Evolutionary conservation across 2,329 filamentous ascomycete genomes (phyloP).

Genomic region (Mycocentrospora acerina): DNA sequence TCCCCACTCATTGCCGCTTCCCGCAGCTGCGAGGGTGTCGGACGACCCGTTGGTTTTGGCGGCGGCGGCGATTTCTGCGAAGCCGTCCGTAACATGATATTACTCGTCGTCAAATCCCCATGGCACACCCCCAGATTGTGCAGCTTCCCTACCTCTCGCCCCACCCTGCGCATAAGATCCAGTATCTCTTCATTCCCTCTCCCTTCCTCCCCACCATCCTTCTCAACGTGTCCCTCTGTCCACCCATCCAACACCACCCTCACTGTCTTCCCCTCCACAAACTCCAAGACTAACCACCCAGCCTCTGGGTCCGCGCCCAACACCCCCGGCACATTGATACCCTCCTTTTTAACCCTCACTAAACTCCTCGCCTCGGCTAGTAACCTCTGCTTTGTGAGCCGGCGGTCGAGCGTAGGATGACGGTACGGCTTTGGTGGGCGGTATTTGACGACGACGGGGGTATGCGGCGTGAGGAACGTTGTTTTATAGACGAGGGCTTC

Average conservation of each 20-base stretch:
- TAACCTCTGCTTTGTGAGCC: conserved; percentile 83
- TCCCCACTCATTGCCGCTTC: conserved; percentile 24
- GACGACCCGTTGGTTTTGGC: conserved; percentile 8
- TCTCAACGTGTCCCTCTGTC: conserved; percentile 48
- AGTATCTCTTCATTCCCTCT: conserved; percentile 29
- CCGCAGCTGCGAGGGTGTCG: conserved; percentile 22
- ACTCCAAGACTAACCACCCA: conserved; percentile 58
- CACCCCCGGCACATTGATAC: conserved; percentile 78
- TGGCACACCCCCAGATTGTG: conserved; percentile 87
- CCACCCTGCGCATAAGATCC: conserved; percentile 69
- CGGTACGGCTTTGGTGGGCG: conserved; percentile 89
- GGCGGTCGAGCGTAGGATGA: conserved; percentile 83
- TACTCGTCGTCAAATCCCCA: conserved; percentile 95
- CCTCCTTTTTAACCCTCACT: conserved; percentile 74
- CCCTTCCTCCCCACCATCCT: conserved; percentile 21
- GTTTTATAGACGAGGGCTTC: conserved; percentile 93
- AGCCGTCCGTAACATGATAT: conserved; percentile 72
- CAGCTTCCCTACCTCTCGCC: conserved; percentile 69
- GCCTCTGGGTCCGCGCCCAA: conserved; percentile 66
- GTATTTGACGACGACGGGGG: conserved; percentile 82
- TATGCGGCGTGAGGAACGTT: conserved; percentile 68
- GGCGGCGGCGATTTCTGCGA: background rate
- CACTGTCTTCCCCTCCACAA: conserved; percentile 64
- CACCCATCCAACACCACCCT: conserved; percentile 68
- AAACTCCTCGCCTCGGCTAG: conserved; percentile 87